phyloP scores from a whole-genome alignment of 2,329 filamentous ascomycete genomes.

The Samsoniella hepiali region DNA sequence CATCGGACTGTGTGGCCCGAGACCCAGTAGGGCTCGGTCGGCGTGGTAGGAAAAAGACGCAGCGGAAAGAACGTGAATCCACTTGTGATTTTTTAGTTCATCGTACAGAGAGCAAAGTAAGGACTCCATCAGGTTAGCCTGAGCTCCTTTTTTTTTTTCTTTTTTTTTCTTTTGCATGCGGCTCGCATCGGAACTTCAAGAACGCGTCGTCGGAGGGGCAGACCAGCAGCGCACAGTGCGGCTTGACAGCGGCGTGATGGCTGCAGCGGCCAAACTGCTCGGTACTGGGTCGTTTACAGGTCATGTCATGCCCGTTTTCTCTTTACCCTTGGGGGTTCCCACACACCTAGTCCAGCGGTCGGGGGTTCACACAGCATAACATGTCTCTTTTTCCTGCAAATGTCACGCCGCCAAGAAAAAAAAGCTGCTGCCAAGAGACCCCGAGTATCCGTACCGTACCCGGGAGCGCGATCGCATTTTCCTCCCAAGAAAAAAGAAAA shows the following conservation, averaged over 20 bases:
- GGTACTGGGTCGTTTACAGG: neutral
- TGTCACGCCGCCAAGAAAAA: neutral
- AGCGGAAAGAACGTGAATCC: too few relatives aligned
- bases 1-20: too few relatives aligned
- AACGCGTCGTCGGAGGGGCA: neutral
- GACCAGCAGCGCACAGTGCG: neutral
- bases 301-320: neutral
- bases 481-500: neutral
- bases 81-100: too few relatives aligned
- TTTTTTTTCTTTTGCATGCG: neutral
- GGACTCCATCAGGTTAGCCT: too few relatives aligned
- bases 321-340: neutral
- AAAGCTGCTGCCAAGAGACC: neutral
- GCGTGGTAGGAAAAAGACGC: too few relatives aligned
- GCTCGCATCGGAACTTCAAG: neutral
- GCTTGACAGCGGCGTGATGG: neutral
- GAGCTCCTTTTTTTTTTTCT: too few relatives aligned
- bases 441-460: neutral
- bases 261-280: too few relatives aligned
- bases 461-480: neutral
- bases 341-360: too few relatives aligned
- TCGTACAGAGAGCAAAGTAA: too few relatives aligned
- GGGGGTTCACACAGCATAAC: neutral
- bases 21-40: too few relatives aligned
- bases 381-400: neutral